Evolutionary conservation across 148 eudicot species (phyloP), one percentile per base, ranked within the genome.

Genomic region (Amaranthus cruentus): DNA sequence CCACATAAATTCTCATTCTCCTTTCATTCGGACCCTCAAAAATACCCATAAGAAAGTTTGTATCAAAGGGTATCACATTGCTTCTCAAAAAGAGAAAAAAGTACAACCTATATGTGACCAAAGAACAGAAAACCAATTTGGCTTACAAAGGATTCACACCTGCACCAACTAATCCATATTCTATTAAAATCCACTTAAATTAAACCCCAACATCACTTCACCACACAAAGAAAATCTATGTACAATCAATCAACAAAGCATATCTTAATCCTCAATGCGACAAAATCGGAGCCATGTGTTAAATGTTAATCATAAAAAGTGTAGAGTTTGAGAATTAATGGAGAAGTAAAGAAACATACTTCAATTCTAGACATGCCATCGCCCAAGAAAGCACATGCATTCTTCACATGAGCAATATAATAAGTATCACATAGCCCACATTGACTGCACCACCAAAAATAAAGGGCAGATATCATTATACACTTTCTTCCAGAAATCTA

Each of bases 331-430:
- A 72, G n/a, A 59, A 18, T n/a, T n/a, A 7, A 46, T 7, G 43
- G 54, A 10, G 42, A 47, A 21, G 46, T 14, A 13, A 13, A 7
- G 4, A 64, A 38, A 76, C 93, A 78, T 80, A 91, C 97, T 83
- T 94, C 97, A 78, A 94, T 82, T 81, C 89, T 88, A 73, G 97
- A 95, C 98, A 95, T 95, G 80, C 97, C 98, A 80, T 90, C 97
- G 47, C 98, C 98, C 68, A 95, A 65, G 81, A 95, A 95, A 69
- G 97, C 98, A 75, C 98, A 95, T 56, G 98, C 96, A 69, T 91
- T 78, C 85, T 95, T 95, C 80, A 95, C 98, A 78, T 95, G 97
- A 72, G 98, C 93, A 76, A 91, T 86, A 78, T 91, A 95, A 74
- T 95, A 95, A 3, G 93, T 81, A 78, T 95, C 98, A 76, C 97